Evolutionary conservation across 371 early-diverging fungal genomes (phyloP).

Genomic region (Actinomucor elegans): DNA sequence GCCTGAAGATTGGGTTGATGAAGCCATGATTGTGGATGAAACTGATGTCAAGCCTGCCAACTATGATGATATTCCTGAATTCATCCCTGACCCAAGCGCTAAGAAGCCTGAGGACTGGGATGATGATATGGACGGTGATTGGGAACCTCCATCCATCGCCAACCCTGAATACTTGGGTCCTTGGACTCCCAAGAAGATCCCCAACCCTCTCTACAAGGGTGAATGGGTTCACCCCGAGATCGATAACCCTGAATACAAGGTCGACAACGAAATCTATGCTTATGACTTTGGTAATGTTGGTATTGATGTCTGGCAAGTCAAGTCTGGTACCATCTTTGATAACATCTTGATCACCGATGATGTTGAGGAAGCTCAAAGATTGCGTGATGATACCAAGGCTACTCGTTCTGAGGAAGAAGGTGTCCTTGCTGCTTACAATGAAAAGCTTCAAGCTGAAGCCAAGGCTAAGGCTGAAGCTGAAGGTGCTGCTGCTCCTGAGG

Average conservation of each 20-base stretch:
- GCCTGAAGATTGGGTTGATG: conserved; percentile 96
- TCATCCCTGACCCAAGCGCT: conserved; percentile 84
- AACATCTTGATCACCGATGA: conserved; percentile 83
- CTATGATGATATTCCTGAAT: conserved; percentile 81
- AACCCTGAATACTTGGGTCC: conserved; percentile 91
- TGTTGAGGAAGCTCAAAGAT: conserved; percentile 66
- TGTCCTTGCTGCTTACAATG: conserved; percentile 26
- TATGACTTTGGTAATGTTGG: conserved; percentile 84
- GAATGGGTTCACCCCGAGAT: conserved; percentile 90
- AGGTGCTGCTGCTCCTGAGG: conserved; percentile 25
- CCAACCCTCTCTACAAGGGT: conserved; percentile 96
- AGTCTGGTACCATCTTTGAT: conserved; percentile 90
- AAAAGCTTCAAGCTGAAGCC: conserved; percentile 32
- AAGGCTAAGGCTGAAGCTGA: conserved; percentile 27
- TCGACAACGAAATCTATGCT: conserved; percentile 79
- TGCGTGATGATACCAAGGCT: conserved; percentile 62
- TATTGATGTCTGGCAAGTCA: conserved; percentile 97
- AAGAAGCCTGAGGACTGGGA: conserved; percentile 95
- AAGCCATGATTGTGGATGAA: conserved; percentile 83
- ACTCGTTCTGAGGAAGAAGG: conserved; percentile 41
- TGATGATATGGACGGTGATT: conserved; percentile 84
- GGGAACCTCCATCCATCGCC: conserved; percentile 84
- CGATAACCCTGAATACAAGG: conserved; percentile 90
- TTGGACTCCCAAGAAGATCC: conserved; percentile 80
- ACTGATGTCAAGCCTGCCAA: conserved; percentile 86